Percentiles rank a stretch among this genome's conserved stretches.
Conservation (phyloP, 2,329 filamentous ascomycete species). For the Zelopaecilomyces penicillatus region DNA sequence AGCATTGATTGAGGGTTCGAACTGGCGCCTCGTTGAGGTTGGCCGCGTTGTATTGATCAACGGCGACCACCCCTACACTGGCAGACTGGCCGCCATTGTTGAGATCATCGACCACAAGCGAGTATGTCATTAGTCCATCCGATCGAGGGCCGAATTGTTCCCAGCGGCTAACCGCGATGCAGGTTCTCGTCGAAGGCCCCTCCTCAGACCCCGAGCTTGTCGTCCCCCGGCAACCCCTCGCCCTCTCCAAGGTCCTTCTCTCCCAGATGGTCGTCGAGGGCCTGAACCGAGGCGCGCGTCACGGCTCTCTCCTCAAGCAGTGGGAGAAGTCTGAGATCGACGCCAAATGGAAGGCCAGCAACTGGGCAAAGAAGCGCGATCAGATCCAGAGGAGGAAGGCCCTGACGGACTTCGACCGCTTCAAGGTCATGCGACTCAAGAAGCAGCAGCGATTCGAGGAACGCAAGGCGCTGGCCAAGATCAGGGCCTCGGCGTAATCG, state of each 20-base stretch:
- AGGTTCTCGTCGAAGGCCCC: conserved; percentile 96
- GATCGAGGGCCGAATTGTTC: conserved; percentile 4
- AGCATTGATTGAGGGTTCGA: conserved; percentile 71
- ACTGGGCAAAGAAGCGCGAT: conserved; percentile 89
- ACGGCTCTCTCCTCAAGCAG: conserved; percentile 71
- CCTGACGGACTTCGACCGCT: conserved; percentile 97
- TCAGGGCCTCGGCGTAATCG: conserved; percentile 70
- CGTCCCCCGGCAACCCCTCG: conserved; percentile 79
- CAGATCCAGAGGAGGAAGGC: conserved; percentile 79
- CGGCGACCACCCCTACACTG: conserved; percentile 64
- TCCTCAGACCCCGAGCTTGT: conserved; percentile 69
- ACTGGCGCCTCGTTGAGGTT: conserved; percentile 96
- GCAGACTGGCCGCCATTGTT: conserved; percentile 87
- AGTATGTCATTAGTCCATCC: conserved; percentile 55
- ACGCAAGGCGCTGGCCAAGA: conserved; percentile 90
- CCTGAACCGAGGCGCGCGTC: conserved; percentile 77
- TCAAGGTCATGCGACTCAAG: conserved; percentile 99
- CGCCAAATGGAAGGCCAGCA: conserved; percentile 82
- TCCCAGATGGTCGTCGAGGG: conserved; percentile 81
- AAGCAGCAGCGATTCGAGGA: conserved; percentile 99
- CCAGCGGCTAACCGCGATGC: conserved; percentile 23
- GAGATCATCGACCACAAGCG: conserved; percentile 99
- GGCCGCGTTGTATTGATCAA: conserved; percentile 94
- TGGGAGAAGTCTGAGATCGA: conserved; percentile 93
- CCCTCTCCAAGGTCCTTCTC: conserved; percentile 77